phyloP scores from a whole-genome alignment of 257 asterid genomes.

The Verbena officinalis region DNA sequence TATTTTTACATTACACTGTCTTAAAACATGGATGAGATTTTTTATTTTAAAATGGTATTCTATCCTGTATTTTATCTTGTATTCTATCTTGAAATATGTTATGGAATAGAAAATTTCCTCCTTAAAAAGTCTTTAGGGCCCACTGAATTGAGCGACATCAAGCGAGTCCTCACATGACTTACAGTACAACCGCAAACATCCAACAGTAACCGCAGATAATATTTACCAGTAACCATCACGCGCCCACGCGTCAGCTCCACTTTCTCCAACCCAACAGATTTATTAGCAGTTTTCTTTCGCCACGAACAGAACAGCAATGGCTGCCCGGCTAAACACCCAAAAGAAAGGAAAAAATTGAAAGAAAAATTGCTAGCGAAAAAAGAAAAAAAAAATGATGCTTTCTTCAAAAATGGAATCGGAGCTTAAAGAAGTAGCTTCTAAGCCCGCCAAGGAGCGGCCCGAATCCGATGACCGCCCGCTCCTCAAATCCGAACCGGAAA shows the following conservation, averaged over 20 bases:
- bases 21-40: no score
- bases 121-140: background rate
- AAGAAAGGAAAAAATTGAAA: no score
- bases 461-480: conserved; percentile 64
- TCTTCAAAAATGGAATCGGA: conserved; percentile 56
- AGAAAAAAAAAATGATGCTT: conserved; percentile 11
- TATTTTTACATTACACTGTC: no score
- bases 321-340: conserved; percentile 21
- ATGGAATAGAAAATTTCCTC: no score
- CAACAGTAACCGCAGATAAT: background rate
- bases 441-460: conserved; percentile 31
- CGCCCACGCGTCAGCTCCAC: conserved; percentile 34
- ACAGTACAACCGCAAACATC: background rate
- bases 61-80: no score
- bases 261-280: conserved; percentile 8
- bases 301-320: conserved; percentile 16
- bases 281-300: conserved; percentile 14
- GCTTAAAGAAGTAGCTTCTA: conserved; percentile 50
- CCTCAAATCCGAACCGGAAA: conserved; percentile 51
- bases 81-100: no score
- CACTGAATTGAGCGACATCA: background rate
- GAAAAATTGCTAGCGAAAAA: no score
- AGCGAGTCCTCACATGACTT: conserved; percentile 1
- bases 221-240: conserved; percentile 7
- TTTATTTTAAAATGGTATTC: no score